phyloP scores from a whole-genome alignment of 2,329 filamentous ascomycete species.

The Diaporthe eres region DNA sequence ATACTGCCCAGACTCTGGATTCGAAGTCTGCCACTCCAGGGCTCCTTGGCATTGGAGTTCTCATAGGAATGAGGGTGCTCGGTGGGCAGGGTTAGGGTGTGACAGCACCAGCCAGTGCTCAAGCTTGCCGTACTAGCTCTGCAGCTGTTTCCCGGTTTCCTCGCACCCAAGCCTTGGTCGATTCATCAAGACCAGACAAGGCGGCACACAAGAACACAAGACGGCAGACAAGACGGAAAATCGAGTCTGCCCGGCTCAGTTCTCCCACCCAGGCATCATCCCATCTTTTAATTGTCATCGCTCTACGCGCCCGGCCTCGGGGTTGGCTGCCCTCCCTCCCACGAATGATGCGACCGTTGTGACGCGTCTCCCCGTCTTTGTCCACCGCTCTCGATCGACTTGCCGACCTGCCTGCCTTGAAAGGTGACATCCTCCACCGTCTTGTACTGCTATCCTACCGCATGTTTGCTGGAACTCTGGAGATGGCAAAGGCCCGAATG shows the following conservation, averaged over 20 bases:
- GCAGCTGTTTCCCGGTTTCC: background rate
- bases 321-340: slow-evolving; percentile 19
- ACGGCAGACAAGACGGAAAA: slow-evolving; percentile 3
- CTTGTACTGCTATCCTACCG: background rate
- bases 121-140: background rate
- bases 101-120: background rate
- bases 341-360: slow-evolving; percentile 7
- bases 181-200: slow-evolving; percentile 19
- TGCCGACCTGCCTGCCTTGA: background rate
- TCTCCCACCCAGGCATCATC: background rate
- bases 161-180: slow-evolving; percentile 8
- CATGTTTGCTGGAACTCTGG: background rate
- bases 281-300: slow-evolving; percentile 3
- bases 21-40: background rate
- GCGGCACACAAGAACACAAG: slow-evolving; percentile 4
- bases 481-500: background rate
- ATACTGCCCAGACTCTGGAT: background rate
- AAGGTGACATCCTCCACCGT: background rate
- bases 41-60: background rate
- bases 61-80: background rate
- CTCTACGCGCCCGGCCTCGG: background rate
- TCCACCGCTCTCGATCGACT: slow-evolving; percentile 7
- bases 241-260: slow-evolving; percentile 1
- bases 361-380: slow-evolving; percentile 18
- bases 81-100: background rate